phyloP scores from a whole-genome alignment of 495 filamentous ascomycete genomes.

The Aspergillus saccharolyticus region DNA sequence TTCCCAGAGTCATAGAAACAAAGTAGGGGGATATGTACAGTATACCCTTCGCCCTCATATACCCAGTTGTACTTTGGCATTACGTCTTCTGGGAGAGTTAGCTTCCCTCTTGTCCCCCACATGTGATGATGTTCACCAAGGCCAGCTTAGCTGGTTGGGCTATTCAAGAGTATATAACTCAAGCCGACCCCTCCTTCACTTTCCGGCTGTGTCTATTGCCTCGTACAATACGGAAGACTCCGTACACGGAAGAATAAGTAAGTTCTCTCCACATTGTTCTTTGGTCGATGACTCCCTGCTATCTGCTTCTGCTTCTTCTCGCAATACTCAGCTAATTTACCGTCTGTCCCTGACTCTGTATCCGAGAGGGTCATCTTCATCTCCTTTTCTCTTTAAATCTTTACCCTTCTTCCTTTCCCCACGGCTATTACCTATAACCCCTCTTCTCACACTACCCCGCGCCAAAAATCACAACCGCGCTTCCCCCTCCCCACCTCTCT shows the following conservation, averaged over 20 bases:
- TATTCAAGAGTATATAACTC: background rate
- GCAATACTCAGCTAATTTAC: too few relatives aligned
- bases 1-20: background rate
- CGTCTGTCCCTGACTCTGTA: too few relatives aligned
- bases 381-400: background rate
- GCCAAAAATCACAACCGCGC: too few relatives aligned
- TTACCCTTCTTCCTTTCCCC: constrained; percentile 16
- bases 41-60: too few relatives aligned
- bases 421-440: constrained; percentile 9
- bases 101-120: constrained; percentile 8
- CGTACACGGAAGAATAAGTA: too few relatives aligned
- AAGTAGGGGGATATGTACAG: background rate
- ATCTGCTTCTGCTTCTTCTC: too few relatives aligned
- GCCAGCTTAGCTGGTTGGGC: background rate
- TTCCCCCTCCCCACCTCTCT: constrained; percentile 15
- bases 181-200: background rate
- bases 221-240: too few relatives aligned
- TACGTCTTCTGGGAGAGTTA: background rate
- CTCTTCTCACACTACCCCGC: too few relatives aligned
- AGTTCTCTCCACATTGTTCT: background rate
- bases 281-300: too few relatives aligned
- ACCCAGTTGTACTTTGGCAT: too few relatives aligned
- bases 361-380: too few relatives aligned
- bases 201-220: too few relatives aligned
- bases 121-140: constrained; percentile 13